Base-by-base conservation (phyloP, 345 rosid genomes). In the Pugionium dolabratum region DNA sequence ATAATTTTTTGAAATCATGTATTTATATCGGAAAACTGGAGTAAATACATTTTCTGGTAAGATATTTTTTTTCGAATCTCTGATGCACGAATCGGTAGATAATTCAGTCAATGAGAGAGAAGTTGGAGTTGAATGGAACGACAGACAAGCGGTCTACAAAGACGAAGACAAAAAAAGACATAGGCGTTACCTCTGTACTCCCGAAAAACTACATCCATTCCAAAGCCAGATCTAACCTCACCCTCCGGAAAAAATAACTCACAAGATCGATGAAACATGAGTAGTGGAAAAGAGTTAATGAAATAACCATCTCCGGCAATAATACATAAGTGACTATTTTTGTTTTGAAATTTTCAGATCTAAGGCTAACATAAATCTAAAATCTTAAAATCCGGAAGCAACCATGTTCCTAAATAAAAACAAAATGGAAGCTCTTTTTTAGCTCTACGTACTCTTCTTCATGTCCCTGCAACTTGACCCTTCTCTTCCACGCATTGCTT, bases 391-490 rank as follows among this genome's bases (percentile, higher is more conserved):
- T 52, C 51, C 26, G 25, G 47, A 66, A 73, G 31, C 67, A 73
- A 45, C 48, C 67, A 66, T 66, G 55, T 44, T 59, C 66, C 47
- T 64, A 60, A 18, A 30, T 9, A 53, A 44, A 45, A 66, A 18
- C 44, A 51, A 43, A 58, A 32, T 36, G 29, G 28, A 44, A 43
- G 8, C 6, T 11, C 18, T 25, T 8, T 7, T 31, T 8, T 33
- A 54, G 75, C 55, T 45, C 76, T 82, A 81, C 79, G 68, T 79
- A 54, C 81, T 83, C 75, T 82, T 79, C 83, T 84, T 86, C 76
- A 77, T 75, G 62, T 81, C 83, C 73, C 86, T 79, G 81, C 85
- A 75, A 78, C 83, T 71, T 62, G 86, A 74, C 9, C 80, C 84
- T 68, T 78, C 83, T 72, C 83, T 83, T 69, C 85, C 87, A 62